Percentiles rank a stretch among this genome's conserved stretches.
These are phyloP conservation scores for Pseudonitzschia pungens DNA, from an alignment of 108 stramenopile genomes.

Conservation along the genomic window DNA sequence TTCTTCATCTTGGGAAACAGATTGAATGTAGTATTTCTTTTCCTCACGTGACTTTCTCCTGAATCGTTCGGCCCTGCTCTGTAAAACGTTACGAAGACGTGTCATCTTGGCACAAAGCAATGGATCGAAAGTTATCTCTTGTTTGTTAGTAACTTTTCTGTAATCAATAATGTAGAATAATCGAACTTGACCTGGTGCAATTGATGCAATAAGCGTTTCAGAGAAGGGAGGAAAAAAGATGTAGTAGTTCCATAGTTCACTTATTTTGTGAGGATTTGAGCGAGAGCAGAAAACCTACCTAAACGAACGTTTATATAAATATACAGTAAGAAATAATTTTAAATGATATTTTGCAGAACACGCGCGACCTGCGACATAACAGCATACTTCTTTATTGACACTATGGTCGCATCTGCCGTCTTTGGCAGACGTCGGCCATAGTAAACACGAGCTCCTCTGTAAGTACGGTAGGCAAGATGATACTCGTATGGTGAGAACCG, in stretches of 20 bases:
- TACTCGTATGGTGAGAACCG: too few relatives aligned
- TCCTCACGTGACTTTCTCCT: neutral
- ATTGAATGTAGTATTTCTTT: neutral
- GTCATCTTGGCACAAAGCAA: neutral
- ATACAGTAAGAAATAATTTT: neutral
- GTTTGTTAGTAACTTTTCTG: too few relatives aligned
- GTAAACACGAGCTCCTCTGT: too few relatives aligned
- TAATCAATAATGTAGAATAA: too few relatives aligned
- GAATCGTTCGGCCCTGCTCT: conserved; percentile 7
- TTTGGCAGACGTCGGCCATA: too few relatives aligned
- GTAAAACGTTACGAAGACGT: neutral
- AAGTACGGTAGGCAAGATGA: too few relatives aligned
- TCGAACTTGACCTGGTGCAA: neutral
- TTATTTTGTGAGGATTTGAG: neutral
- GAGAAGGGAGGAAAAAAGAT: neutral
- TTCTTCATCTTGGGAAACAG: neutral
- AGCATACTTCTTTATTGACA: neutral
- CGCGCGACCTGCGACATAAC: neutral
- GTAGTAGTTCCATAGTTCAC: neutral
- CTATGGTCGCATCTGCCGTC: too few relatives aligned
- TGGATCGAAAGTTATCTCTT: too few relatives aligned
- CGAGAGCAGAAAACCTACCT: neutral
- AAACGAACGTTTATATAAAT: neutral
- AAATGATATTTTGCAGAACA: neutral
- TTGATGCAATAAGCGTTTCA: neutral